Conservation (phyloP, 1,139 yeast species). For the Nakaseomyces bracarensis region DNA sequence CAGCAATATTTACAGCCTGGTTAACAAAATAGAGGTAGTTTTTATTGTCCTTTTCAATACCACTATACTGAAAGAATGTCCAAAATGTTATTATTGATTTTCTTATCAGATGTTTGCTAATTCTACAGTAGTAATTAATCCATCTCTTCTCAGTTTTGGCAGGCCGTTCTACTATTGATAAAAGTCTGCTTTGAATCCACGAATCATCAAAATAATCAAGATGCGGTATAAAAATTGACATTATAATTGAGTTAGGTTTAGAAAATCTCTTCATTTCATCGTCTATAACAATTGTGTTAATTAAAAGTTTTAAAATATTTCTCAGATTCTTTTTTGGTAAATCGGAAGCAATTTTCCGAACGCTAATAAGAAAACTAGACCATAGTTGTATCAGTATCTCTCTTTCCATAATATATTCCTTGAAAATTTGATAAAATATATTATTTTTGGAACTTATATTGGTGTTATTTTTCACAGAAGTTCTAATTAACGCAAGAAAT, state of each 20-base stretch:
- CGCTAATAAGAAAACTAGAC: background rate
- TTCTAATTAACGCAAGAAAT: slow-evolving; percentile 1
- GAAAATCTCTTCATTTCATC: background rate
- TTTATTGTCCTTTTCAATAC: slow-evolving; percentile 12
- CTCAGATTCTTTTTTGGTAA: background rate
- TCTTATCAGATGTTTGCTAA: slow-evolving; percentile 21
- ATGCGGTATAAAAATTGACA: background rate
- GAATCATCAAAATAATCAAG: background rate
- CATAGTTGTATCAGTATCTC: background rate
- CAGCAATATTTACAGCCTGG: slow-evolving; percentile 19
- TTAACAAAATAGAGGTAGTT: slow-evolving; percentile 13
- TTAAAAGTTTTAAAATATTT: background rate
- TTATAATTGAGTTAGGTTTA: background rate
- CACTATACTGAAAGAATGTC: slow-evolving; percentile 25
- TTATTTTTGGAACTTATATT: background rate
- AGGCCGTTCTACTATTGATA: background rate
- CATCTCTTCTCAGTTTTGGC: slow-evolving; percentile 12
- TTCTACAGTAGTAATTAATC: slow-evolving; percentile 22
- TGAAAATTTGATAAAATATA: background rate
- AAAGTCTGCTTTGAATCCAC: background rate
- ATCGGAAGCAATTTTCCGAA: background rate
- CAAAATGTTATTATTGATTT: slow-evolving; percentile 26
- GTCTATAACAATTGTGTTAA: background rate
- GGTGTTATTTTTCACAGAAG: background rate
- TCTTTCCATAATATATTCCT: slow-evolving; percentile 1